Percentiles rank a stretch among this genome's conserved stretches.
Conservation (phyloP, 2,329 filamentous ascomycete genomes). For the Claviceps quebecensis region DNA sequence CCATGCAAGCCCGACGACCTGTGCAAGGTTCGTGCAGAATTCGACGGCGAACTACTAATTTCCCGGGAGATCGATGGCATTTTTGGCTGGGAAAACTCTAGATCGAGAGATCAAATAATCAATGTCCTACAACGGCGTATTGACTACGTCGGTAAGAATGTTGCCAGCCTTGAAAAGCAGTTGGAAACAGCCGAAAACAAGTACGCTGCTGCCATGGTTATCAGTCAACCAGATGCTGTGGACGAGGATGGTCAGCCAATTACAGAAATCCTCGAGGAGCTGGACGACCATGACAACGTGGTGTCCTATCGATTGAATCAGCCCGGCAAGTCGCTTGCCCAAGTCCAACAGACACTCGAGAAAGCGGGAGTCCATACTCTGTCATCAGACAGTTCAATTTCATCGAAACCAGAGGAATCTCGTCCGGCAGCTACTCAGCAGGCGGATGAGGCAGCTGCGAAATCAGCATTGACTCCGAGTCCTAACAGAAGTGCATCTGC, state of each 20-base stretch:
- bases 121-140: slow-evolving; percentile 54
- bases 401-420: neutral
- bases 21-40: slow-evolving; percentile 40
- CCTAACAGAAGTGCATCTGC: neutral
- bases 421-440: neutral
- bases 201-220: slow-evolving; percentile 46
- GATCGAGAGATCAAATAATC: slow-evolving; percentile 35
- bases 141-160: slow-evolving; percentile 81
- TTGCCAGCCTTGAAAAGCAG: slow-evolving; percentile 59
- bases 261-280: slow-evolving; percentile 80
- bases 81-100: slow-evolving; percentile 18
- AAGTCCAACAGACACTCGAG: slow-evolving; percentile 57
- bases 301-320: slow-evolving; percentile 51
- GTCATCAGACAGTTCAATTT: slow-evolving; percentile 2
- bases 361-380: slow-evolving; percentile 57
- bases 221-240: slow-evolving; percentile 44
- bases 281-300: slow-evolving; percentile 83
- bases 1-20: slow-evolving; percentile 36
- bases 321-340: slow-evolving; percentile 53
- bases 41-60: slow-evolving; percentile 49
- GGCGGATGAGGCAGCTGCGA: neutral
- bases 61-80: slow-evolving; percentile 40
- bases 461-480: neutral
- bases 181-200: slow-evolving; percentile 56
- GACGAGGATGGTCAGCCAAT: slow-evolving; percentile 63